Evolutionary conservation across 1,284 basidiomycete species (phyloP).

Genomic region (Inonotus hispidus): DNA sequence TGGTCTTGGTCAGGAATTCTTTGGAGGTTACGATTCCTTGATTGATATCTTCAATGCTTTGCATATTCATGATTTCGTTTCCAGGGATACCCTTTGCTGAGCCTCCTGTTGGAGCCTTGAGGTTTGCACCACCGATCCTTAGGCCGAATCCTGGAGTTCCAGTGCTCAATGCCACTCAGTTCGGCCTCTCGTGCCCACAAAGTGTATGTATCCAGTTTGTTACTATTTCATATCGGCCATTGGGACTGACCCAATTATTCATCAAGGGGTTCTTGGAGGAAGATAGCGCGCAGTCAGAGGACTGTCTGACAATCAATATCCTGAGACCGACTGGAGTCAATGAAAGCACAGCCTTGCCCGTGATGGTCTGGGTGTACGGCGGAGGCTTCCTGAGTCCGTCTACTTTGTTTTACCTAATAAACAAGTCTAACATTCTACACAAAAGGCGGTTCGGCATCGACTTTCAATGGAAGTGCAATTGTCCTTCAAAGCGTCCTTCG

Average conservation of each 20-base stretch:
- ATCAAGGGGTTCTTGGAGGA: background rate
- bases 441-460: constrained; percentile 28
- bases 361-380: constrained; percentile 33
- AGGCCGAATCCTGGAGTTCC: constrained; percentile 40
- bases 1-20: constrained; percentile 1
- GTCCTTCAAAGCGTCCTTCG: constrained; percentile 41
- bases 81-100: constrained; percentile 65
- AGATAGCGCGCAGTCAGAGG: constrained; percentile 29
- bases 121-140: constrained; percentile 51
- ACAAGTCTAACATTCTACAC: background rate
- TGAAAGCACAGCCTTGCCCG: constrained; percentile 27
- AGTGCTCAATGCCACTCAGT: constrained; percentile 39
- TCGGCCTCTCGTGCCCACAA: constrained; percentile 55
- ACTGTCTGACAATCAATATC: constrained; percentile 45
- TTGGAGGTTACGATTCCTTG: background rate
- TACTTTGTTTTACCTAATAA: background rate
- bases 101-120: constrained; percentile 47
- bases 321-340: constrained; percentile 34
- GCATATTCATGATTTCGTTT: background rate
- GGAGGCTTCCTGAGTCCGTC: constrained; percentile 21
- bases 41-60: background rate
- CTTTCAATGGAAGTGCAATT: constrained; percentile 38
- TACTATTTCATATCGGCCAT: background rate
- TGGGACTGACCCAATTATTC: background rate
- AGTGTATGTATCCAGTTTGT: constrained; percentile 20